Conservation (phyloP, 176 grass and related monocot genomes). For the Hyparrhenia diplandra region DNA sequence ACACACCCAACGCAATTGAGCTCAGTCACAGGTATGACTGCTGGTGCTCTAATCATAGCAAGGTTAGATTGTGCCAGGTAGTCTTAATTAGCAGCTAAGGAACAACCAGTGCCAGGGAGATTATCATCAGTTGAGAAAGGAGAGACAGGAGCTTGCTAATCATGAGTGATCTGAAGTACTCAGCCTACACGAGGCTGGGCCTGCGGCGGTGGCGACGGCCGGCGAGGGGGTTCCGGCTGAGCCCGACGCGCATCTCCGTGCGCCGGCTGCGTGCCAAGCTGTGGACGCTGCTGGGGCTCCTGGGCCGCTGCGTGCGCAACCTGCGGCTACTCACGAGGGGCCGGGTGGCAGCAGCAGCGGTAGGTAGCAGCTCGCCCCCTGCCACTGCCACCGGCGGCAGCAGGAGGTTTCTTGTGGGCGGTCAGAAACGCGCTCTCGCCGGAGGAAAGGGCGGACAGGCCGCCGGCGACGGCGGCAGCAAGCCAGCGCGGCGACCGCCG, state of each 20-base stretch:
- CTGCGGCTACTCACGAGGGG: slow-evolving; percentile 33
- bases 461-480: background rate
- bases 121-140: background rate
- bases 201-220: slow-evolving; percentile 30
- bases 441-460: background rate
- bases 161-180: slow-evolving; percentile 26
- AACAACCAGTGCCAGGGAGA: background rate
- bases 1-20: background rate
- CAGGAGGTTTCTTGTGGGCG: background rate
- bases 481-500: slow-evolving; percentile 16
- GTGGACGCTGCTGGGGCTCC: slow-evolving; percentile 30
- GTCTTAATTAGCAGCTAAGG: background rate
- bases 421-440: background rate
- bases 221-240: slow-evolving; percentile 45
- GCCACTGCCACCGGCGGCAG: background rate
- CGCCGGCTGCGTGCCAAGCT: slow-evolving; percentile 43
- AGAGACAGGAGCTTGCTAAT: background rate
- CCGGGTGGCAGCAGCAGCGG: background rate
- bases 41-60: background rate
- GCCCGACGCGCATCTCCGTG: slow-evolving; percentile 18
- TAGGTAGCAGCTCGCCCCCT: background rate
- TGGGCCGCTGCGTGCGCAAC: slow-evolving; percentile 31
- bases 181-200: slow-evolving; percentile 16
- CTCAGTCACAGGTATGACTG: background rate
- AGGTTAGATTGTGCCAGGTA: background rate